Evolutionary conservation across 176 grass and related monocot species (phyloP), one percentile per base, ranked within the genome.

Genomic region (Saccharum spontaneum): DNA sequence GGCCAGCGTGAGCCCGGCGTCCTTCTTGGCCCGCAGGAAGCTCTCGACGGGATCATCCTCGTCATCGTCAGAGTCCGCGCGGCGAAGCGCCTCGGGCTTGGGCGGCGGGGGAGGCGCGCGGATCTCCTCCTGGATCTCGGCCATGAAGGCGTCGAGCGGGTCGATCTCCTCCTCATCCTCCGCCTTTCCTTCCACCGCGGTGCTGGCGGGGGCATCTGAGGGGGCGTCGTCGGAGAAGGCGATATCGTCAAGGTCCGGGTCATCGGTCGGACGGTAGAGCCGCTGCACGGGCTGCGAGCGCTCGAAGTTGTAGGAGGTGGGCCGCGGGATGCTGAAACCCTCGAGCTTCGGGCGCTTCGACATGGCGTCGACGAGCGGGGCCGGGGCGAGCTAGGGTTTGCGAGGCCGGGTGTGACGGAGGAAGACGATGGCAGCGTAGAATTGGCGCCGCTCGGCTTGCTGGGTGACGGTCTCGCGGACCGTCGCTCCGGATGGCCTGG

Each of bases 121-220:
- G 90, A 98, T 95, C 88, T 98, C 87, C 71, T 98, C 89, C 39
- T 94, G 87, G 83, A 98, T 98, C 52, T 89, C 93, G 30, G 94
- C 96, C 96, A 98, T 98, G 86, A 98, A 98, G 14, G 93, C 96
- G 68, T 98, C 96, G 28, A 95, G 91, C 17, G 96, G 91, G 52
- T 98, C 96, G 80, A 98, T 86, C 76, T 98, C 95, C 79, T 98
- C 95, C 2, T 62, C 92, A 24, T 90, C 91, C 7, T 60, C 89
- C 61, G 49, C 70, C 22, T 82, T 90, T 0, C 30, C 86, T 10
- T 38, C 89, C 12, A 24, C 89, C 3, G 24, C 75, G 8, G 67
- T 8, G 22, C 78, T 59, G 3, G 61, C 59, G 36, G 76, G 57
- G 66, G 61, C 71, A 10, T 71, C 74, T 10, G 83, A 20, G 57